Conservation (phyloP, 306 rosid genomes). For the Cyclanthera cordifolia region DNA sequence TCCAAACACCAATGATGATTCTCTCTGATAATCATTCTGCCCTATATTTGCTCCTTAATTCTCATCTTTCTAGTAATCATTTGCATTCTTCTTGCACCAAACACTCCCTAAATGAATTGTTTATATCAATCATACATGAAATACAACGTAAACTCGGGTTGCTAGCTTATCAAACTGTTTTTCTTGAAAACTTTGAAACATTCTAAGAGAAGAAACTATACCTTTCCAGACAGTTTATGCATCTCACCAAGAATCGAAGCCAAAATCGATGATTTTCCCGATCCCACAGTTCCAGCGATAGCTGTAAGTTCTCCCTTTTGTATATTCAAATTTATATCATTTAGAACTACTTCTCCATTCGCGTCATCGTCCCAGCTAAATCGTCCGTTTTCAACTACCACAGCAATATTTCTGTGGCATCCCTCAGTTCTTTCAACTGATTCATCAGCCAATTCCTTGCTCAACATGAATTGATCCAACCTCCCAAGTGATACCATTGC, state of each 20-base stretch:
- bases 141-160: too few species aligned
- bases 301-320: slow-evolving; percentile 57
- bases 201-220: slow-evolving; percentile 1
- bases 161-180: too few species aligned
- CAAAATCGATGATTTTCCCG: slow-evolving; percentile 77
- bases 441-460: slow-evolving; percentile 23
- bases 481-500: slow-evolving; percentile 74
- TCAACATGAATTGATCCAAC: slow-evolving; percentile 49
- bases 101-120: not conserved
- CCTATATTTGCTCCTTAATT: too few species aligned
- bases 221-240: slow-evolving; percentile 55
- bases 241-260: slow-evolving; percentile 64
- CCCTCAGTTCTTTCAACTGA: slow-evolving; percentile 14
- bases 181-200: not conserved
- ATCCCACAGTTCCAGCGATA: slow-evolving; percentile 70
- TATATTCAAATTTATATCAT: slow-evolving; percentile 31
- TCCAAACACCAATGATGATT: too few species aligned
- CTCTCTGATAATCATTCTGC: too few species aligned
- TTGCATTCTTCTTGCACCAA: too few species aligned
- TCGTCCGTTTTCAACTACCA: slow-evolving; percentile 45
- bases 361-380: slow-evolving; percentile 57
- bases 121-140: not conserved
- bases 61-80: too few species aligned
- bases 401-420: slow-evolving; percentile 23
- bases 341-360: slow-evolving; percentile 30